Evolutionary conservation across 768 basidiomycete genomes (phyloP), one percentile per base, ranked within the genome.

Genomic region (Podaxis sp.): DNA sequence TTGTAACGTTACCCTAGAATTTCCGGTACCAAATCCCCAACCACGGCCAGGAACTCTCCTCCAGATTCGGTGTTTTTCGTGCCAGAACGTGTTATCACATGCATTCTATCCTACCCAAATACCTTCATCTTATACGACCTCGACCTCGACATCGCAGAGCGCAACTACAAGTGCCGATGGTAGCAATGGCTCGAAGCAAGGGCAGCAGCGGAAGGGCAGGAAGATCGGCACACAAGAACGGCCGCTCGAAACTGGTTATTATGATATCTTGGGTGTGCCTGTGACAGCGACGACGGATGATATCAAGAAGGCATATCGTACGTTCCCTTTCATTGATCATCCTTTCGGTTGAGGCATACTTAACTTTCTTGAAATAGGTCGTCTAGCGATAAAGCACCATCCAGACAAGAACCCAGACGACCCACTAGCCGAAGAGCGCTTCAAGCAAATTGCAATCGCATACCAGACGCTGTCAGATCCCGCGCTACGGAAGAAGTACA

Each of bases 401-500:
- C 93, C 93, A 0, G 93, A 95, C 82, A 95, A 95, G 81, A 95
- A 96, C 71, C 92, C 86, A 0, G 87, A 90, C 69, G 93, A 95
- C 73, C 93, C 92, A 0, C 74, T 80, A 26, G 93, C 95, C 0
- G 93, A 91, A 69, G 93, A 93, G 64, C 84, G 86, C n/a, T 95
- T 95, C 81, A 94, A 94, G 70, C 84, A 90, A 66, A 94, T 96
- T 65, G 92, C 94, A 0, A 91, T 95, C 55, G 94, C 94, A 2
- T 93, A 90, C 71, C 91, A 93, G 71, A 93, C 91, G 0, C 84
- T 95, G 5, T 93, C 91, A 1, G 93, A 95, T 66, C 84, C 87
- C 2, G 75, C 67, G 1, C 82, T 94, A 8, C 86, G 94, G 13
- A 82, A 84, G 66, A 93, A 94, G 71, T 96, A 96, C 77, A 95